A percentile compares a stretch with the other conserved stretches of the same genome.
phyloP scores from a whole-genome alignment of 2,329 filamentous ascomycete species.

The Microcyclosporella mali region DNA sequence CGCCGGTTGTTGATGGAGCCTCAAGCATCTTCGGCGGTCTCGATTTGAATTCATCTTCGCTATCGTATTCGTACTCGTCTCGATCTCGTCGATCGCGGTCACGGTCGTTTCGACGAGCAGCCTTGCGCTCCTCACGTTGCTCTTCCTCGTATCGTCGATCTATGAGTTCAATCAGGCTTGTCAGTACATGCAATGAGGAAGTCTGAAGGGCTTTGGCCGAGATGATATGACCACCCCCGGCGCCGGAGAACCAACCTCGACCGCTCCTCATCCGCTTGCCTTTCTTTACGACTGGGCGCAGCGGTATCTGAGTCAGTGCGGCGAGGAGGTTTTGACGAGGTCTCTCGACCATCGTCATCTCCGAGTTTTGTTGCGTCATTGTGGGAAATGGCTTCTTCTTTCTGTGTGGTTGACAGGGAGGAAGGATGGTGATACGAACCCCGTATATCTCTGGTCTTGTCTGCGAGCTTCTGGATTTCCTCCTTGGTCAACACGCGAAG shows the following conservation, averaged over 20 bases:
- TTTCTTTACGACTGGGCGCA: slow-evolving; percentile 13
- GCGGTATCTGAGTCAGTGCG: slow-evolving; percentile 14
- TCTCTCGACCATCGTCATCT: slow-evolving; percentile 2
- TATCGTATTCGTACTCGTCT: slow-evolving; percentile 32
- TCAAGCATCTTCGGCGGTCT: slow-evolving; percentile 31
- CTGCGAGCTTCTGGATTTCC: slow-evolving; percentile 82
- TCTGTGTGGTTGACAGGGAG: slow-evolving; percentile 3
- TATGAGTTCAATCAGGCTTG: slow-evolving; percentile 14
- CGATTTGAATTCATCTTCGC: slow-evolving; percentile 29
- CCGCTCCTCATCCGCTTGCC: slow-evolving; percentile 12
- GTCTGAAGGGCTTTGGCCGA: slow-evolving; percentile 8
- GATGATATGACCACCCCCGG: slow-evolving; percentile 8
- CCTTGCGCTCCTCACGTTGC: slow-evolving; percentile 22
- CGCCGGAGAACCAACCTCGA: slow-evolving; percentile 3
- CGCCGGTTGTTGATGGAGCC: slow-evolving; percentile 20
- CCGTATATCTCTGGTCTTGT: slow-evolving; percentile 73
- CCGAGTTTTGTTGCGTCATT: slow-evolving; percentile 10
- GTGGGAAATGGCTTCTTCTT: slow-evolving; percentile 3
- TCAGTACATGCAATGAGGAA: slow-evolving; percentile 15
- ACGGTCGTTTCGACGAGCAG: slow-evolving; percentile 22
- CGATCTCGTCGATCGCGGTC: slow-evolving; percentile 25
- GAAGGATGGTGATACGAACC: slow-evolving; percentile 33
- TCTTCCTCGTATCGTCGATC: slow-evolving; percentile 30
- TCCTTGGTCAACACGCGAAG: slow-evolving; percentile 79
- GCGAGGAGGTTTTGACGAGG: slow-evolving; percentile 5